phyloP scores from a whole-genome alignment of 306 rosid genomes.

The Betula pendula region DNA sequence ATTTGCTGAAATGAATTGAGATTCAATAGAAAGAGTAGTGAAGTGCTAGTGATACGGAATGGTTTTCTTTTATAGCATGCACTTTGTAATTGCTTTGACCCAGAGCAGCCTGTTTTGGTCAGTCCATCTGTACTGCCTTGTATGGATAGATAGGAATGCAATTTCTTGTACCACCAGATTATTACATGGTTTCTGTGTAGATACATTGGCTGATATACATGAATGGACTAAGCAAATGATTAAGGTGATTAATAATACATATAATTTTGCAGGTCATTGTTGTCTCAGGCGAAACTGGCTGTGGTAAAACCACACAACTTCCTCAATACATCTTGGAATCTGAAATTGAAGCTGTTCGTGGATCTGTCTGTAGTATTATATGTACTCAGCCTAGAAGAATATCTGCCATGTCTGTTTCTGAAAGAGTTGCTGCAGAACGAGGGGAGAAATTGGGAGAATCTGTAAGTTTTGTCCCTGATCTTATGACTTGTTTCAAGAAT shows the following conservation, averaged over 20 bases:
- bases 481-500: background rate
- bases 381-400: constrained; percentile 98
- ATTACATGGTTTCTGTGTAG: background rate
- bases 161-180: background rate
- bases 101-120: background rate
- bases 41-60: no score
- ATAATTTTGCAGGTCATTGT: constrained; percentile 63
- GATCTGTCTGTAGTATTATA: constrained; percentile 80
- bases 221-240: background rate
- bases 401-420: constrained; percentile 97
- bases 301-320: constrained; percentile 98
- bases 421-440: constrained; percentile 89
- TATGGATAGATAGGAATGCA: background rate
- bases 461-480: constrained; percentile 49
- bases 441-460: constrained; percentile 98
- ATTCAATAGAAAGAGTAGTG: no score
- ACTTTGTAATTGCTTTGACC: background rate
- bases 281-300: constrained; percentile 96
- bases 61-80: no score
- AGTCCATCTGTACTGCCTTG: background rate
- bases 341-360: constrained; percentile 69
- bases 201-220: background rate
- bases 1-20: no score
- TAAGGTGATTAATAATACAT: background rate
- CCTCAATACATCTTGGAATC: constrained; percentile 94